phyloP scores from a whole-genome alignment of 805 yeast genomes.

The Hyphopichia homilentoma region DNA sequence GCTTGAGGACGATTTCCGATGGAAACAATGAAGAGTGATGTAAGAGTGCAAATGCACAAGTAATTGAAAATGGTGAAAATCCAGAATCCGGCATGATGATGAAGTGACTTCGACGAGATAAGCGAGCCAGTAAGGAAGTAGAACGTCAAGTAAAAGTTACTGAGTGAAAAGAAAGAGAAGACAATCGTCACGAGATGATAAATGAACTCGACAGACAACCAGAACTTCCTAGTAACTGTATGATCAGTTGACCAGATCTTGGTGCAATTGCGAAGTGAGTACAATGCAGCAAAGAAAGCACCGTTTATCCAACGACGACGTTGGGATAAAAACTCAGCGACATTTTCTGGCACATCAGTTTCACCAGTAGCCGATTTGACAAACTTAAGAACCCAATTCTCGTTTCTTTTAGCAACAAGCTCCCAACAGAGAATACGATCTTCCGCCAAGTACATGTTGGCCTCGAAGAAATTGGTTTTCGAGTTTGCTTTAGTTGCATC shows the following conservation, averaged over 20 bases:
- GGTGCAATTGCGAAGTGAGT: conserved; percentile 74
- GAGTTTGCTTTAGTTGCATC: conserved; percentile 18
- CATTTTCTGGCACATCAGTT: conserved; percentile 89
- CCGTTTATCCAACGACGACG: conserved; percentile 97
- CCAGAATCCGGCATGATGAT: conserved; percentile 74
- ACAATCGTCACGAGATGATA: conserved; percentile 78
- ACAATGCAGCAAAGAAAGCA: conserved; percentile 90
- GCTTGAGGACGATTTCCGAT: conserved; percentile 99
- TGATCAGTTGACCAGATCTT: conserved; percentile 80
- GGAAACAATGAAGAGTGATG: conserved; percentile 86
- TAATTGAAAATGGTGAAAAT: conserved; percentile 84
- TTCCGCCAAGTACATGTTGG: conserved; percentile 96
- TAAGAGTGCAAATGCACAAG: conserved; percentile 73
- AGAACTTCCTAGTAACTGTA: conserved; percentile 59
- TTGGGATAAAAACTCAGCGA: conserved; percentile 85
- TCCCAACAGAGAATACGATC: conserved; percentile 97
- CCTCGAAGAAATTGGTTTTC: conserved; percentile 80
- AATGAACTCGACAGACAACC: conserved; percentile 71
- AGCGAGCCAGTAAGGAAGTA: conserved; percentile 90
- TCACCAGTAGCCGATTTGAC: conserved; percentile 93
- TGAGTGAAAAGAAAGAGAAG: conserved; percentile 89
- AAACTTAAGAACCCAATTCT: conserved; percentile 86
- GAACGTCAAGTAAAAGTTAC: conserved; percentile 89
- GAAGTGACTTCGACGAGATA: conserved; percentile 39
- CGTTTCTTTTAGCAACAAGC: conserved; percentile 77